Base-by-base conservation (phyloP, 2,329 filamentous ascomycete species). In the Chaetomiaceae sp. region DNA sequence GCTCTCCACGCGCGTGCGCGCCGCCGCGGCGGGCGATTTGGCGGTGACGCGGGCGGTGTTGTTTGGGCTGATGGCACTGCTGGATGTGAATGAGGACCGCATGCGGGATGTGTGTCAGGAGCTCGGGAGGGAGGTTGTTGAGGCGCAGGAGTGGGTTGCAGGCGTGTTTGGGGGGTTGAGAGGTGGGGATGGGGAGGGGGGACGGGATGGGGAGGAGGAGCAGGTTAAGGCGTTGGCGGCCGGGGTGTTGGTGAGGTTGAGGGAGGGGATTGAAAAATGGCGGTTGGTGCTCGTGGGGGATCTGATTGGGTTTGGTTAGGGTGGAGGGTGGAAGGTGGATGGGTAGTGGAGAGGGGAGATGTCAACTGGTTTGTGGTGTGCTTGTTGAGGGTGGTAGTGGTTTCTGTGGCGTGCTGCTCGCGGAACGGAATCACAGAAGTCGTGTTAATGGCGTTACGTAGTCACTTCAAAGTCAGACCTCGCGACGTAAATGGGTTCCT, bases 111-210 rank as follows among this genome's bases (percentile, higher is more conserved):
- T 98, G 3, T 91, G 88, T 39, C 79, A 82, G 49, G 79, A 83
- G 47, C 79, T 88, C 57, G 83, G 86, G 1, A 79, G 81, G 46
- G 82, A 91, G 63, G 69, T 97, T 18, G 74, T 95, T 42, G 91
- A 97, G 73, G 86, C 88, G 49, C 79, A 87, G 58, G 86, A 88
- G 59, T 98, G 93, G 93, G 85, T 87, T 1, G 76, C 81, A 35
- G 73, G 73, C 45, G 76, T 96, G 1, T 94, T 96, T 65, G 79
- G 84, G 49, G 71, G 71, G 27, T 70, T 68, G 7, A 67, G 71
- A 24, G 75, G 75, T 0, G 70, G 70, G 0, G 72, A 72, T 41
- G 69, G 72, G 17, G 68, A 71, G 30, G 71, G 74, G 36, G 84
- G 95, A 61, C 88, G 93, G 62, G 86, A 71, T 30, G 71, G 74